Percentiles rank a stretch among this genome's conserved stretches.
These are phyloP conservation scores for Penicillium herquei DNA, from an alignment of 495 filamentous ascomycete genomes.

Conservation along the genomic window DNA sequence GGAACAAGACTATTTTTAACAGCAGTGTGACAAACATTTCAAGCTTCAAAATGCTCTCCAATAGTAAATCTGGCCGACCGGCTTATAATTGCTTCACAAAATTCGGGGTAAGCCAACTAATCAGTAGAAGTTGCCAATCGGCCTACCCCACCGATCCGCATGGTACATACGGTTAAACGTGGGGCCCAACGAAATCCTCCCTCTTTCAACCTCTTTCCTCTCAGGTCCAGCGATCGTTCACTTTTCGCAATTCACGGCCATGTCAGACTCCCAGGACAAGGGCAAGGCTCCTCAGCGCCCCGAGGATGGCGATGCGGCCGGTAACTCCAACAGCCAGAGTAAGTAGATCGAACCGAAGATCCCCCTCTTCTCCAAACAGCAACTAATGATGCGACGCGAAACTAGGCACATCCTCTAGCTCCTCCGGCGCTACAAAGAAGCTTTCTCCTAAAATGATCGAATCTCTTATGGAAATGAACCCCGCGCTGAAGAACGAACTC, in stretches of 20 bases:
- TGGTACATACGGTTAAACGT: slow-evolving; percentile 28
- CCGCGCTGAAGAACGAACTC: slow-evolving; percentile 49
- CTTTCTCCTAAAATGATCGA: slow-evolving; percentile 45
- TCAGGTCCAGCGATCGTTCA: slow-evolving; percentile 1
- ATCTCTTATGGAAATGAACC: slow-evolving; percentile 47
- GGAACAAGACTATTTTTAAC: background rate
- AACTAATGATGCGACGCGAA: slow-evolving; percentile 7
- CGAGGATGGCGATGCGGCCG: slow-evolving; percentile 12
- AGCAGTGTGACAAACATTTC: background rate
- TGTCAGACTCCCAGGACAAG: slow-evolving; percentile 44
- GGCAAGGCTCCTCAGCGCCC: slow-evolving; percentile 36
- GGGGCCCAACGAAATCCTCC: slow-evolving; percentile 30
- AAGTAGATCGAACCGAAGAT: background rate
- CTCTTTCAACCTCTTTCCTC: slow-evolving; percentile 15
- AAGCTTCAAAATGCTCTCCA: background rate
- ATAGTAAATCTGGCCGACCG: background rate
- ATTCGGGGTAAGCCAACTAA: background rate
- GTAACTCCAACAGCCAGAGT: slow-evolving; percentile 9
- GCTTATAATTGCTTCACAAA: background rate
- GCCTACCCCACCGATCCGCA: slow-evolving; percentile 20
- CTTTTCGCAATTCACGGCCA: slow-evolving; percentile 16
- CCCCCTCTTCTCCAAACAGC: slow-evolving; percentile 2
- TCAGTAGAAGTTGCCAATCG: background rate
- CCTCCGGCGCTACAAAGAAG: slow-evolving; percentile 31
- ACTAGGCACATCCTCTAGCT: slow-evolving; percentile 11